Percentiles rank a stretch among this genome's conserved stretches.
Evolutionary conservation across 805 yeast genomes (phyloP).

Genomic region (Candida coquimbonensis): DNA sequence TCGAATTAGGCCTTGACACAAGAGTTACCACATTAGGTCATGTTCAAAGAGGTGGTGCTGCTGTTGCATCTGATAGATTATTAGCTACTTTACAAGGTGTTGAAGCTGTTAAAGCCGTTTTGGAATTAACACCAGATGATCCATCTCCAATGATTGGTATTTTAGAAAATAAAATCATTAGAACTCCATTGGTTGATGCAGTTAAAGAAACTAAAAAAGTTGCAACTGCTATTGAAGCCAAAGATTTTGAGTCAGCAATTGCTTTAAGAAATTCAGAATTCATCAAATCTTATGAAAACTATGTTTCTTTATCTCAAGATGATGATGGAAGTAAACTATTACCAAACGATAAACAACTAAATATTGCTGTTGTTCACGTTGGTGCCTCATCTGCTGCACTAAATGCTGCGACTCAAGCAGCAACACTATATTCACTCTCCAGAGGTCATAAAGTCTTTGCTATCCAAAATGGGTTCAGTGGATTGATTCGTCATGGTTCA

Average conservation of each 20-base stretch:
- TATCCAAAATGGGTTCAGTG: conserved; percentile 88
- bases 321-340: conserved; percentile 55
- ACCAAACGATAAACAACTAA: conserved; percentile 56
- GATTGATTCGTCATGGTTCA: conserved; percentile 84
- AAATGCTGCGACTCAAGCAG: conserved; percentile 89
- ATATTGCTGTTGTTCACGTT: conserved; percentile 80
- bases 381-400: conserved; percentile 98
- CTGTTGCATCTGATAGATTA: conserved; percentile 89
- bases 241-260: conserved; percentile 85
- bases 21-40: conserved; percentile 94
- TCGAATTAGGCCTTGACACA: conserved; percentile 84
- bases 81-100: conserved; percentile 96
- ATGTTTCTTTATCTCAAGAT: conserved; percentile 58
- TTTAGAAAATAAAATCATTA: conserved; percentile 76
- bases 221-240: conserved; percentile 74
- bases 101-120: conserved; percentile 90
- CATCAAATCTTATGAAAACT: conserved; percentile 70
- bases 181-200: conserved; percentile 84
- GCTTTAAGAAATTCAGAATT: conserved; percentile 82
- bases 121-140: conserved; percentile 79
- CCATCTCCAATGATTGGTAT: conserved; percentile 95
- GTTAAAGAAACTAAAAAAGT: conserved; percentile 84
- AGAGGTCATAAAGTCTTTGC: conserved; percentile 89
- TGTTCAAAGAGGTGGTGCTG: conserved; percentile 98
- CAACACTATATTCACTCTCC: conserved; percentile 80